Percentiles rank a stretch among this genome's conserved stretches.
Conservation (phyloP, 1,284 basidiomycete species). For the Cutaneotrichosporon daszewskae region DNA sequence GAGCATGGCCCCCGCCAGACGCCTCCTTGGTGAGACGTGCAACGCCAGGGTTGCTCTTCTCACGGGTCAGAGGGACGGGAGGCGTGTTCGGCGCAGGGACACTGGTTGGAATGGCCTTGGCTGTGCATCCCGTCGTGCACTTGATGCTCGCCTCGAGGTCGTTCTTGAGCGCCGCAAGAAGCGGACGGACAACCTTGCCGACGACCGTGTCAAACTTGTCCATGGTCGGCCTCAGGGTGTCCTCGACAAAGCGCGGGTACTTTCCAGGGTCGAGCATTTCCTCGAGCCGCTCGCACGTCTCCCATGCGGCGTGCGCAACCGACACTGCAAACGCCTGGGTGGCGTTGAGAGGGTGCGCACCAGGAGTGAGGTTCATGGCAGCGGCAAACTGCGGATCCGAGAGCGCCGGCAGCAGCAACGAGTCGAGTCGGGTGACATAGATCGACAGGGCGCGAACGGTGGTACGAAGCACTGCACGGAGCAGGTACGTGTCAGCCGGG, state of each 20-base stretch:
- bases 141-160: conserved; percentile 40
- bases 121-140: conserved; percentile 30
- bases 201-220: conserved; percentile 53
- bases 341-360: conserved; percentile 38
- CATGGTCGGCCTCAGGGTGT: conserved; percentile 57
- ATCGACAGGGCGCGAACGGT: conserved; percentile 44
- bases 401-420: conserved; percentile 44
- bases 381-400: conserved; percentile 39
- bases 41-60: conserved; percentile 24
- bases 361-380: conserved; percentile 33
- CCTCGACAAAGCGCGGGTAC: conserved; percentile 50
- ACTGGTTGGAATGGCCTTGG: conserved; percentile 31
- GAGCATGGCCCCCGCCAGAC: conserved; percentile 29
- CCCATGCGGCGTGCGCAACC: conserved; percentile 48
- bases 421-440: conserved; percentile 46
- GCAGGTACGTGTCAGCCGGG: conserved; percentile 43
- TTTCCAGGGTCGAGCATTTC: conserved; percentile 41
- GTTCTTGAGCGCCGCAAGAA: conserved; percentile 40
- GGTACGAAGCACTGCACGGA: conserved; percentile 46
- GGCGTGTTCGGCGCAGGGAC: conserved; percentile 24
- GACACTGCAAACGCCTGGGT: conserved; percentile 44
- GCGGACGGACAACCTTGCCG: conserved; percentile 46
- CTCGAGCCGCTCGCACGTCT: conserved; percentile 47
- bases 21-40: conserved; percentile 35
- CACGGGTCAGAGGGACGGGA: conserved; percentile 20